These are phyloP conservation scores for Diaporthe sp. DNA, from an alignment of 2,329 filamentous ascomycete species.

Conservation along the genomic window DNA sequence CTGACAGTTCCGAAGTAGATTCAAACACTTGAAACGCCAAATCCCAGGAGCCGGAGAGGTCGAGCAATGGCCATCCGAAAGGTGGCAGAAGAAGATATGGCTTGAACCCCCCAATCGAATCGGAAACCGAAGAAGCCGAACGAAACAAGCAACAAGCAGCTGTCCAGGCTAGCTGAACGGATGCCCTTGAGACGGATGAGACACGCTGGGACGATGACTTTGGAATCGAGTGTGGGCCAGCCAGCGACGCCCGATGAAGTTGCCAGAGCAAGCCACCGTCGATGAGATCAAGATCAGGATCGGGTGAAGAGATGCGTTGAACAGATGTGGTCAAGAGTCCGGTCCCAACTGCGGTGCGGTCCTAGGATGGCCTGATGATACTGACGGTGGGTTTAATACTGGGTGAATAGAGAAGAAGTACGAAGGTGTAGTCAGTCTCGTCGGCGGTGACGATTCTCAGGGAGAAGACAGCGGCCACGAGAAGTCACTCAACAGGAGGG, in stretches of 20 bases:
- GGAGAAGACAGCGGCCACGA: conserved; percentile 20
- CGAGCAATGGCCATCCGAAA: conserved; percentile 44
- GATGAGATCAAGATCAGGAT: conserved; percentile 38
- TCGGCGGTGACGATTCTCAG: neutral
- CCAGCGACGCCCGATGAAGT: conserved; percentile 25
- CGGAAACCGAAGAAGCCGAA: conserved; percentile 40
- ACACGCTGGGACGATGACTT: conserved; percentile 31
- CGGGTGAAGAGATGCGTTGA: conserved; percentile 17
- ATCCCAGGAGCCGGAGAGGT: conserved; percentile 49
- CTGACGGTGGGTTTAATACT: neutral
- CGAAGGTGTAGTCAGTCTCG: neutral
- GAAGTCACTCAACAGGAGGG: conserved; percentile 17
- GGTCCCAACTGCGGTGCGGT: neutral
- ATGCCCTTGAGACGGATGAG: conserved; percentile 33
- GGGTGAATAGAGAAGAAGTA: neutral
- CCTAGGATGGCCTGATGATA: neutral
- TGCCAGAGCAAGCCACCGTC: conserved; percentile 25
- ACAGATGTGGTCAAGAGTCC: neutral
- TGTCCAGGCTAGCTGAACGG: conserved; percentile 30
- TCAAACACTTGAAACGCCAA: conserved; percentile 58
- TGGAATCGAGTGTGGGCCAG: conserved; percentile 19
- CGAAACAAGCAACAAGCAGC: conserved; percentile 37
- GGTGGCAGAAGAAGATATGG: conserved; percentile 43
- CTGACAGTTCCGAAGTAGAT: conserved; percentile 53
- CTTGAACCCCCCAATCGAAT: conserved; percentile 44